A percentile compares a stretch with the other conserved stretches of the same genome.
phyloP scores from a whole-genome alignment of 2,329 filamentous ascomycete species.

The Fusarium sp. region DNA sequence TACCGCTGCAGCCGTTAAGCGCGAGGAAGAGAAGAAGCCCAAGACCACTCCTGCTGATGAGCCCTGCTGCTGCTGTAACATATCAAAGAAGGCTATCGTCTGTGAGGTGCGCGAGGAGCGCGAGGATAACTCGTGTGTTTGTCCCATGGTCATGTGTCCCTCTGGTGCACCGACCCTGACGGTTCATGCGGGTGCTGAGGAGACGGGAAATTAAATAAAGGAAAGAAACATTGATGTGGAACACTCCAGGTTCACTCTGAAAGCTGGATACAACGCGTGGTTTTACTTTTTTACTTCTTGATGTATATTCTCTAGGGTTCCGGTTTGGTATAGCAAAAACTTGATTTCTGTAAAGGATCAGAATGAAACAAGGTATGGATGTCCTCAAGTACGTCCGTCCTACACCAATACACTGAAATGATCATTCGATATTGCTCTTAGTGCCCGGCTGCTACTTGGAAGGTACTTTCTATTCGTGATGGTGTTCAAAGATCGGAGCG shows the following conservation, averaged over 20 bases:
- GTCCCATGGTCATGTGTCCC: slow-evolving; percentile 41
- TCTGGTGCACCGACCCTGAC: slow-evolving; percentile 40
- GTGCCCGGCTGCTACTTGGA: background rate
- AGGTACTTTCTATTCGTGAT: background rate
- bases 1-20: slow-evolving; percentile 13
- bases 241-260: slow-evolving; percentile 6
- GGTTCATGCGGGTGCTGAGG: slow-evolving; percentile 3
- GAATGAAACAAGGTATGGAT: slow-evolving; percentile 4
- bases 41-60: slow-evolving; percentile 9
- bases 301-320: slow-evolving; percentile 27
- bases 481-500: background rate
- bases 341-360: slow-evolving; percentile 1
- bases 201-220: slow-evolving; percentile 21
- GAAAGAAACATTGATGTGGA: background rate
- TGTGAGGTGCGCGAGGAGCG: slow-evolving; percentile 35
- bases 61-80: slow-evolving; percentile 47
- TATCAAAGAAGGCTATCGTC: slow-evolving; percentile 32
- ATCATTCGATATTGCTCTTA: slow-evolving; percentile 1
- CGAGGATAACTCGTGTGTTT: slow-evolving; percentile 41
- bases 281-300: slow-evolving; percentile 27
- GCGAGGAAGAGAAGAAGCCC: slow-evolving; percentile 11
- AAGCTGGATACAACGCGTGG: slow-evolving; percentile 7
- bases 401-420: slow-evolving; percentile 4
- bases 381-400: background rate
- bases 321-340: slow-evolving; percentile 10